A percentile compares a stretch with the other conserved stretches of the same genome.
Evolutionary conservation across 805 yeast genomes (phyloP).

Genomic region (Saturnispora kantuleensis): DNA sequence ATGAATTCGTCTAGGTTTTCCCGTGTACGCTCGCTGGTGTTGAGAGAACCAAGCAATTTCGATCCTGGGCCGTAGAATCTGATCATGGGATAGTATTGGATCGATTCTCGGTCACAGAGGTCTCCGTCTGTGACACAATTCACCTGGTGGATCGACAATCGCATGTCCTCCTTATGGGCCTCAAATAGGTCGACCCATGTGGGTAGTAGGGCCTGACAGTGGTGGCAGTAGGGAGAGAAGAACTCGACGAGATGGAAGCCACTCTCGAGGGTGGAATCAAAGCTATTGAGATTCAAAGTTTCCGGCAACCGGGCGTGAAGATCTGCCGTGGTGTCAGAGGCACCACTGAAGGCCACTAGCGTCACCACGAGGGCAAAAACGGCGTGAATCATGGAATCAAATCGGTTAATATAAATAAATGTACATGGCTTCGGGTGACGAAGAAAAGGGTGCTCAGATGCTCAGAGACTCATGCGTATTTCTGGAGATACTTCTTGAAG

Average conservation of each 20-base stretch:
- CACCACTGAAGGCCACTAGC: background rate
- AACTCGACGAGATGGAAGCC: conserved; percentile 76
- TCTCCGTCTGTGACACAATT: conserved; percentile 85
- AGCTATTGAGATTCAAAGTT: conserved; percentile 38
- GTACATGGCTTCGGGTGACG: background rate
- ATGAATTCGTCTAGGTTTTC: conserved; percentile 45
- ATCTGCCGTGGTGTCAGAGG: background rate
- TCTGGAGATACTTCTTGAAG: conserved; percentile 44
- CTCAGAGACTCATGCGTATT: conserved; percentile 4
- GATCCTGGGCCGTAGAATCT: conserved; percentile 54
- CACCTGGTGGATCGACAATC: conserved; percentile 45
- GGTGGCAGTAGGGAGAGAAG: conserved; percentile 82
- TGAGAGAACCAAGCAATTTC: conserved; percentile 32
- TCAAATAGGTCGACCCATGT: conserved; percentile 64
- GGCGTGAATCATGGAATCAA: background rate
- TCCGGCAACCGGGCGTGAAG: conserved; percentile 33
- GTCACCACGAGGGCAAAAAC: background rate
- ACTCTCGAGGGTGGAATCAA: conserved; percentile 37
- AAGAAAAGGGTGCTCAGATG: background rate
- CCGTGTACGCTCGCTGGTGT: conserved; percentile 33
- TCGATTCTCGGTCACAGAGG: conserved; percentile 59
- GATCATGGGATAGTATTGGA: conserved; percentile 60
- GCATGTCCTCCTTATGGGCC: conserved; percentile 33
- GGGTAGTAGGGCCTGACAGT: conserved; percentile 75
- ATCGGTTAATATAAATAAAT: background rate